Evolutionary conservation across 1,284 basidiomycete species (phyloP), one percentile per base, ranked within the genome.

Genomic region (Coniophora puteana): DNA sequence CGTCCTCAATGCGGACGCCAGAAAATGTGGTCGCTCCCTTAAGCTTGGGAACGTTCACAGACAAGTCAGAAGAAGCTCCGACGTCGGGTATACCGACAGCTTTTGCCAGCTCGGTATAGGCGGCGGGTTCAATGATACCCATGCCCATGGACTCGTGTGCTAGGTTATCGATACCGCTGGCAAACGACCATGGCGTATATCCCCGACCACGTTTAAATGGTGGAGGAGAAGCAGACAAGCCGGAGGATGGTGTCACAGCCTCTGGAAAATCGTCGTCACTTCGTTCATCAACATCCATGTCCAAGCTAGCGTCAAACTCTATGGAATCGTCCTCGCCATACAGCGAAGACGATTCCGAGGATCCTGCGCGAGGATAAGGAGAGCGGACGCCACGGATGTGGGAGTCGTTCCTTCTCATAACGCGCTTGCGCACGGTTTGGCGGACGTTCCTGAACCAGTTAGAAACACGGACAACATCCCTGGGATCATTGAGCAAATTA

Each of bases 361-460:
- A 63, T 33, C 70, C 70, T 45, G 61, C 61, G 36, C 53, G 49
- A 17, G 41, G 51, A 38, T 51, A 47, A 35, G 58, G 40, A 41
- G 41, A 55, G 64, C 25, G 64, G 32, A 69, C 66, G 42, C 70
- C 65, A n/a, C n/a, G n/a, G n/a, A n/a, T n/a, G 36, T 72, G 67
- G 38, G 70, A 63, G 40, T 44, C 53, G 8, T 66, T 66, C 20
- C 62, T 53, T 45, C 67, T 72, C 54, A 71, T 77, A 30, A 68
- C 65, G 18, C 82, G 76, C 61, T 79, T 84, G 41, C 84, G 69
- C 24, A 82, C 72, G 8, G 82, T 85, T 63, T 87, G 84, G 31
- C 83, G 74, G 44, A 86, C 67, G 58, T 89, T 89, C 29, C 86
- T 71, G 70, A 88, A 89, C 86, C 85, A 89, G 59, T 89, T 89